Evolutionary conservation across 768 basidiomycete genomes (phyloP).

Genomic region (Rhizopogon rudus): DNA sequence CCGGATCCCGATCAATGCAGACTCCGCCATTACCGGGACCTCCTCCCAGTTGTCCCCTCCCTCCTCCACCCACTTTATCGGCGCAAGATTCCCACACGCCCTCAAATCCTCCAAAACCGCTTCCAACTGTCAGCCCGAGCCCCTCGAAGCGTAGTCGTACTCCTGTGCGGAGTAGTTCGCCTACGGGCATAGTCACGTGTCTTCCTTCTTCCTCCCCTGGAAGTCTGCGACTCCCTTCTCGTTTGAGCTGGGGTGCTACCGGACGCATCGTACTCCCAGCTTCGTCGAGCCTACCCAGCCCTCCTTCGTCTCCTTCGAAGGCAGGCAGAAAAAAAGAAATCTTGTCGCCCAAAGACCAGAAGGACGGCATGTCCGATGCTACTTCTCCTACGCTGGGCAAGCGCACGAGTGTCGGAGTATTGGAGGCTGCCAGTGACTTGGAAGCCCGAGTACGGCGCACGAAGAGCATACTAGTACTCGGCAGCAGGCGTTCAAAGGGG

Average conservation of each 20-base stretch:
- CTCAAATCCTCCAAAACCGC: background rate
- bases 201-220: slow-evolving; percentile 19
- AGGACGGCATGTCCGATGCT: background rate
- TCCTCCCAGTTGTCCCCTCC: slow-evolving; percentile 24
- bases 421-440: slow-evolving; percentile 21
- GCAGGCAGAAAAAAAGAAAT: slow-evolving; percentile 3
- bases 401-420: slow-evolving; percentile 24
- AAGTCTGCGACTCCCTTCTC: slow-evolving; percentile 26
- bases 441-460: slow-evolving; percentile 9
- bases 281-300: slow-evolving; percentile 19
- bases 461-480: slow-evolving; percentile 27
- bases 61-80: slow-evolving; percentile 16
- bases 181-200: background rate
- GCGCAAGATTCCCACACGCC: background rate
- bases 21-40: slow-evolving; percentile 22
- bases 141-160: slow-evolving; percentile 26
- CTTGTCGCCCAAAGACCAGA: slow-evolving; percentile 7
- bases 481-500: slow-evolving; percentile 20
- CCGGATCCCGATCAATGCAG: slow-evolving; percentile 19
- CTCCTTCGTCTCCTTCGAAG: slow-evolving; percentile 24
- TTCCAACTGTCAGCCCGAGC: slow-evolving; percentile 1
- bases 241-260: slow-evolving; percentile 23
- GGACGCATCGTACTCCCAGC: slow-evolving; percentile 13
- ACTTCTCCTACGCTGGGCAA: background rate
- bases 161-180: background rate